These are phyloP conservation scores for Cordyceps cicadae DNA, from an alignment of 2,329 filamentous ascomycete genomes.

Conservation along the genomic window DNA sequence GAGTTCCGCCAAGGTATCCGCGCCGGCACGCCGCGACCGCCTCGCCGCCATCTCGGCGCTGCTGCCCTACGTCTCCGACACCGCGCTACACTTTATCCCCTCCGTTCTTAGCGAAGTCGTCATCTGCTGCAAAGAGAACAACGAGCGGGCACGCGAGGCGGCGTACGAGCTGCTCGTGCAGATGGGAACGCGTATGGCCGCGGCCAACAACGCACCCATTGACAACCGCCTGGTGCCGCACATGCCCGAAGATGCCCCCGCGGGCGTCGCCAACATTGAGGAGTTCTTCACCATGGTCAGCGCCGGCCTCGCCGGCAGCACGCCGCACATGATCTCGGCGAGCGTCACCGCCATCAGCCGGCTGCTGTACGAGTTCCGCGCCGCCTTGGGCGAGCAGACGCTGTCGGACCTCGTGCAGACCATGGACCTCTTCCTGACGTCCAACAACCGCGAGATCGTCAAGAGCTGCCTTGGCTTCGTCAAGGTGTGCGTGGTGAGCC, in stretches of 20 bases:
- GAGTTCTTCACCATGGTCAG: constrained; percentile 99
- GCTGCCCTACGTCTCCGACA: constrained; percentile 66
- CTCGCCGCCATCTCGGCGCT: constrained; percentile 75
- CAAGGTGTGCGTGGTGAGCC: constrained; percentile 84
- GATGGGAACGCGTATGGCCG: constrained; percentile 72
- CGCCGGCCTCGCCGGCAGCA: constrained; percentile 83
- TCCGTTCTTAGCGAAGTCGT: constrained; percentile 88
- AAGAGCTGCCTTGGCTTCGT: constrained; percentile 91
- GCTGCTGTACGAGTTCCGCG: constrained; percentile 87
- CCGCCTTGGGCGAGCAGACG: constrained; percentile 57
- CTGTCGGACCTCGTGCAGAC: constrained; percentile 83
- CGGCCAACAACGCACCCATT: constrained; percentile 61
- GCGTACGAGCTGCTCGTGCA: constrained; percentile 86
- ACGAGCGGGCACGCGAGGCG: constrained; percentile 82
- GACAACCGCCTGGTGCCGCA: constrained; percentile 79
- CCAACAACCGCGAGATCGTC: constrained; percentile 94
- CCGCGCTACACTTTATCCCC: constrained; percentile 86
- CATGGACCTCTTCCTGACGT: constrained; percentile 91
- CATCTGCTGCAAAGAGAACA: constrained; percentile 94
- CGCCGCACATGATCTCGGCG: constrained; percentile 94
- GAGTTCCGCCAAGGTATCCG: constrained; percentile 75
- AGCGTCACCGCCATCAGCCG: constrained; percentile 91
- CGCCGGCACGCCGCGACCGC: constrained; percentile 78
- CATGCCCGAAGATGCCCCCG: constrained; percentile 73
- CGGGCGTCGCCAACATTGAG: constrained; percentile 73